Evolutionary conservation across 495 filamentous ascomycete genomes (phyloP).

Genomic region (Neurospora tetraspora): DNA sequence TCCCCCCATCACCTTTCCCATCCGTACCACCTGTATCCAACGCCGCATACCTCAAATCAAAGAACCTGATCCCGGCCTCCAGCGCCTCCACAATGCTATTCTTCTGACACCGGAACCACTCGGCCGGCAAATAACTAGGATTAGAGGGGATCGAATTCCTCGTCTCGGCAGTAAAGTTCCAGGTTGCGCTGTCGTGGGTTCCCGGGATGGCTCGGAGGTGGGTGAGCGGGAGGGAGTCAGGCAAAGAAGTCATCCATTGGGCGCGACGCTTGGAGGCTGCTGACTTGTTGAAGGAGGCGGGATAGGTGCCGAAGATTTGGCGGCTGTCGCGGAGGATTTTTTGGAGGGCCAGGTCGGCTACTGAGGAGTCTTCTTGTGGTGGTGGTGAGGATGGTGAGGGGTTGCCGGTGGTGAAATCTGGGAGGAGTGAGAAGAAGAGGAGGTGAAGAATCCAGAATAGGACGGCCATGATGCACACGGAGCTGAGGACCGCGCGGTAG

Average conservation of each 20-base stretch:
- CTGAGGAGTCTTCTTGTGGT: not conserved
- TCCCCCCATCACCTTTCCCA: conserved; percentile 9
- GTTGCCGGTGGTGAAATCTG: not conserved
- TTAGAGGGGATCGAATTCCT: conserved; percentile 28
- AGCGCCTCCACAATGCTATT: conserved; percentile 28
- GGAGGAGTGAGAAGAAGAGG: not conserved
- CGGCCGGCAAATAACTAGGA: conserved; percentile 17
- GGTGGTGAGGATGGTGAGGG: not conserved
- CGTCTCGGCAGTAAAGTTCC: conserved; percentile 42
- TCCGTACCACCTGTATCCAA: conserved; percentile 31
- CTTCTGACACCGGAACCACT: conserved; percentile 35
- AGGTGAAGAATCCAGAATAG: not conserved
- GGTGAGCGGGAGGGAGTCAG: conserved; percentile 33
- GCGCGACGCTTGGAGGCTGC: conserved; percentile 4
- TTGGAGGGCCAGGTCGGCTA: conserved; percentile 28
- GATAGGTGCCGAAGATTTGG: conserved; percentile 33
- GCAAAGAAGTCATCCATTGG: conserved; percentile 37
- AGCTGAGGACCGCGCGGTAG: not conserved
- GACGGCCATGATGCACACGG: not conserved
- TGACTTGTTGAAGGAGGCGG: conserved; percentile 9
- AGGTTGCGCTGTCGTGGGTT: conserved; percentile 44
- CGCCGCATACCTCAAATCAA: conserved; percentile 39
- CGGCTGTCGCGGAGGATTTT: conserved; percentile 34
- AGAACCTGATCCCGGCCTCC: conserved; percentile 38
- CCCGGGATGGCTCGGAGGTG: conserved; percentile 42